Evolutionary conservation across 140 eudicot genomes (phyloP), one percentile per base, ranked within the genome.

Genomic region (Flaveria floridana): DNA sequence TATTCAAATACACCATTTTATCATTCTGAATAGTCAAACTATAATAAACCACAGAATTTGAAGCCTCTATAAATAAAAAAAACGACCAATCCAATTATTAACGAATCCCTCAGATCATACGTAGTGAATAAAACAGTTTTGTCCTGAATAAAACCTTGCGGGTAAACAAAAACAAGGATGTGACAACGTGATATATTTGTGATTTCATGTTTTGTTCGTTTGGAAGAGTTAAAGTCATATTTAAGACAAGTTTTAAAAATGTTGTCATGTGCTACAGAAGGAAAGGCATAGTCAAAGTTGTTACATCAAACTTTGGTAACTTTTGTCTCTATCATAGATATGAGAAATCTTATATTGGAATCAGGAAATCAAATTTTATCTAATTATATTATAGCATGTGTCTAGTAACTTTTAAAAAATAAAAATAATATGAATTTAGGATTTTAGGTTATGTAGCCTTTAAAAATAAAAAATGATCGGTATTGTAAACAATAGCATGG

Each of bases 281-380:
- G 18, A 62, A 41, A 44, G 62, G 71, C 72, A 23, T 28, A 30
- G 58, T 76, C 66, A 76, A 66, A 11, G 62, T 47, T 74, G 71
- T 59, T 23, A 46, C 61, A 61, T 63, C 56, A 48, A 39, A 30
- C 42, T 65, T 76, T 48, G 8, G 56, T 8, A 30, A 30, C 39
- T 75, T 75, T 73, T 58, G 61, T 50, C 41, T 3, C 16, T 65
- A 51, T 65, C 65, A 75, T 6, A 66, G 66, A 30, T 64, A 5
- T 34, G 72, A 4, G n/a, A 75, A 75, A 42, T 74, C 79, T 75
- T 63, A 16, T 63, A 74, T 16, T 44, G 57, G 57, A 41, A 66
- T 39, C 41, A 18, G 70, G 15, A 34, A 65, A 65, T n/a, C 70
- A 34, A 37, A 34, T 65, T 37, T 65, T 1, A 65, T 34, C 48